Evolutionary conservation across 345 rosid genomes (phyloP).

Genomic region (Dimocarpus longan): DNA sequence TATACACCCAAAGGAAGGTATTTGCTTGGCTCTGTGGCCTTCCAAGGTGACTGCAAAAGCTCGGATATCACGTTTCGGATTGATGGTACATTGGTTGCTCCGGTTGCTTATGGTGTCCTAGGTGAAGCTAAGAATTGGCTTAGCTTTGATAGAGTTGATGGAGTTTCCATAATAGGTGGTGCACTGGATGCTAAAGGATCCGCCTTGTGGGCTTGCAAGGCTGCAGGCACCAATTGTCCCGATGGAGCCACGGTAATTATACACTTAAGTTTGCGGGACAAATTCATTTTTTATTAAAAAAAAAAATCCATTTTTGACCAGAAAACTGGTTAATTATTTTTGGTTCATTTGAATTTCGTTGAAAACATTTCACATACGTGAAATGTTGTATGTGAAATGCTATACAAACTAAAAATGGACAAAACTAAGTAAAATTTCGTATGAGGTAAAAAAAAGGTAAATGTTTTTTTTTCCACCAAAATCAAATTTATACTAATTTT

Average conservation of each 20-base stretch:
- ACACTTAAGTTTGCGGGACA: background rate
- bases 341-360: too few species aligned
- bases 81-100: conserved; percentile 19
- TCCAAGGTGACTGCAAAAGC: conserved; percentile 13
- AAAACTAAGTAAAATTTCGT: too few species aligned
- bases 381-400: too few species aligned
- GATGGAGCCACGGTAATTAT: conserved; percentile 21
- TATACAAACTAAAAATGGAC: too few species aligned
- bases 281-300: too few species aligned
- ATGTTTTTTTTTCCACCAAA: too few species aligned
- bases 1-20: conserved; percentile 26
- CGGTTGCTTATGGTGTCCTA: background rate
- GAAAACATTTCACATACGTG: too few species aligned
- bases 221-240: conserved; percentile 12
- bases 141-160: conserved; percentile 19
- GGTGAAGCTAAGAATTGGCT: conserved; percentile 5
- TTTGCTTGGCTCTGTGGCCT: conserved; percentile 11
- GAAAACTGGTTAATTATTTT: too few species aligned
- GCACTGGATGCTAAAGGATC: conserved; percentile 23
- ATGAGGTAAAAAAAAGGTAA: too few species aligned
- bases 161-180: conserved; percentile 26
- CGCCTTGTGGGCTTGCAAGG: conserved; percentile 25
- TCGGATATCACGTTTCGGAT: background rate
- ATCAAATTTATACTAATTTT: too few species aligned
- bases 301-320: too few species aligned